Percentiles rank a stretch among this genome's conserved stretches.
phyloP scores from a whole-genome alignment of 1,139 yeast genomes.

The Sugiyamaella novakii region DNA sequence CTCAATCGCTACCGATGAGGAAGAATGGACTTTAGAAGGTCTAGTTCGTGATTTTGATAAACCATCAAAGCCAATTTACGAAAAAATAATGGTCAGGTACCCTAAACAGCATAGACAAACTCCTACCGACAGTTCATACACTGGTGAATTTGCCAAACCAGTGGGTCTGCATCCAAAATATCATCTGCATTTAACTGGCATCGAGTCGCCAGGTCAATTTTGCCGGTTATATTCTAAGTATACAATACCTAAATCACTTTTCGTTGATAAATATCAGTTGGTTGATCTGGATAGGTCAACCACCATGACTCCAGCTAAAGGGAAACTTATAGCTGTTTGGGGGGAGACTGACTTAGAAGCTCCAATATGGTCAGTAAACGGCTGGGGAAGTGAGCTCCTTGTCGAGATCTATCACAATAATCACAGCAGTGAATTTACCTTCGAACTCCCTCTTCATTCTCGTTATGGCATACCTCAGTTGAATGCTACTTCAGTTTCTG shows the following conservation, averaged over 20 bases:
- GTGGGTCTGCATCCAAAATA: slow-evolving; percentile 52
- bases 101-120: slow-evolving; percentile 30
- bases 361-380: slow-evolving; percentile 51
- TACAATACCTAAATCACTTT: slow-evolving; percentile 43
- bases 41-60: slow-evolving; percentile 31
- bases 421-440: slow-evolving; percentile 29
- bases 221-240: slow-evolving; percentile 47
- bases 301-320: slow-evolving; percentile 39
- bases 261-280: slow-evolving; percentile 47
- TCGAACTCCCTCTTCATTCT: slow-evolving; percentile 51
- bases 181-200: slow-evolving; percentile 26
- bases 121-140: slow-evolving; percentile 33
- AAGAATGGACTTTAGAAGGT: slow-evolving; percentile 34
- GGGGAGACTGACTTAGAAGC: slow-evolving; percentile 50
- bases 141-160: slow-evolving; percentile 42
- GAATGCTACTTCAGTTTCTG: slow-evolving; percentile 29
- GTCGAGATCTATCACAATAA: slow-evolving; percentile 40
- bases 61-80: slow-evolving; percentile 19
- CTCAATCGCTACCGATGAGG: slow-evolving; percentile 26
- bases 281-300: slow-evolving; percentile 39
- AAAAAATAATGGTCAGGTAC: slow-evolving; percentile 32
- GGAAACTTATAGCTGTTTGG: slow-evolving; percentile 45
- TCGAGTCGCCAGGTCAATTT: slow-evolving; percentile 32
- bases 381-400: slow-evolving; percentile 52
- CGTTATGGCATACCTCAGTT: slow-evolving; percentile 49